phyloP scores from a whole-genome alignment of 345 rosid species.

The Sisymbrium irio region DNA sequence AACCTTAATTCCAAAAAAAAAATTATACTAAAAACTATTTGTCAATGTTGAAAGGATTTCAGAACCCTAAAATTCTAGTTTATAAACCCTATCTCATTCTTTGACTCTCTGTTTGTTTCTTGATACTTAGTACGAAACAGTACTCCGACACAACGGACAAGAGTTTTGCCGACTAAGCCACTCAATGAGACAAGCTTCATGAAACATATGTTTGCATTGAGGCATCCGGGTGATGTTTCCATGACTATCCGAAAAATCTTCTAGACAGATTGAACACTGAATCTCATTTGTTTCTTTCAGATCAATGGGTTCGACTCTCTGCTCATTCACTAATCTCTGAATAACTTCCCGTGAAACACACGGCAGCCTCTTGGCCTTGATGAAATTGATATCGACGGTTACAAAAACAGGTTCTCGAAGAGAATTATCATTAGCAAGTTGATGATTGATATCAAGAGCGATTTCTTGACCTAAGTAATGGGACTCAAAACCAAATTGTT shows the following conservation, averaged over 20 bases:
- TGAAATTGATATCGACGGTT: background rate
- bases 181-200: background rate
- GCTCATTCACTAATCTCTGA: background rate
- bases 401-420: conserved; percentile 6
- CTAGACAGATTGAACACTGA: background rate
- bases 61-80: background rate
- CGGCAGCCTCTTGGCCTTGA: background rate
- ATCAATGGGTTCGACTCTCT: background rate
- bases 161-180: background rate
- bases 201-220: conserved; percentile 5
- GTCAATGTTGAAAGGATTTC: background rate
- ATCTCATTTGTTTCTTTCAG: background rate
- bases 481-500: background rate
- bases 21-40: background rate
- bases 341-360: background rate
- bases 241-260: background rate
- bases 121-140: background rate
- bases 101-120: background rate
- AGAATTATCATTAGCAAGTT: background rate
- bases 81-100: background rate
- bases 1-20: background rate
- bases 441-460: background rate
- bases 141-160: background rate
- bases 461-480: background rate
- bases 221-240: background rate